Evolutionary conservation across 768 basidiomycete genomes (phyloP), one percentile per base, ranked within the genome.

Genomic region (Suillus tomentosus): DNA sequence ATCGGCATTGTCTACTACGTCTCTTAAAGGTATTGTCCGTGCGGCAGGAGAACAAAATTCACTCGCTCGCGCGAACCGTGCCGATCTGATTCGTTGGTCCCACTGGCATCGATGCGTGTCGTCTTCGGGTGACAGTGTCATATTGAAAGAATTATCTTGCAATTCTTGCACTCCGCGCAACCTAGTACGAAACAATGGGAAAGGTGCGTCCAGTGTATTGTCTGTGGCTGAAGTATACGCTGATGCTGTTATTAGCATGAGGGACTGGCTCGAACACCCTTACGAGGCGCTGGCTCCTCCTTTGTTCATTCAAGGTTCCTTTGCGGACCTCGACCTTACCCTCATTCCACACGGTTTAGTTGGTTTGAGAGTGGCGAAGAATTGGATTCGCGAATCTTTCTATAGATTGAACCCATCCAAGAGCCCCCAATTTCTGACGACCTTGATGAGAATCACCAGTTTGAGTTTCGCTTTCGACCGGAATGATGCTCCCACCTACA

Each of bases 271-370:
- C 5, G 68, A 68, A 6, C 77, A 73, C 36, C 71, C 89, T 0
- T 82, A 86, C 56, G 81, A 84, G 22, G 78, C 80, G 2, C 62
- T 88, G 10, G 76, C 80, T 64, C 87, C 88, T 3, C 70, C 82
- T 0, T 77, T 71, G 56, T 73, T 81, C 62, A 62, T 71, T n/a
- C 74, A 86, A 51, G 89, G 87, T 5, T 79, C 82, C 0, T 60
- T 72, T 0, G 70, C 78, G 0, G 66, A 73, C 53, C 70, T 86
- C 0, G 72, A 80, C 42, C 61, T 74, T 11, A 65, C 69, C 3
- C 40, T 65, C n/a, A 80, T 85, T 36, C 81, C 81, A 0, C 80
- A 82, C 61, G 78, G 77, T 37, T 68, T 70, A 2, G 69, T 71
- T 22, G 79, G 74, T 9, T 70, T 81, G 1, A 67, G 71, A 5